A percentile compares a stretch with the other conserved stretches of the same genome.
Conservation (phyloP, 441 rosid species). For the Iberis amara region DNA sequence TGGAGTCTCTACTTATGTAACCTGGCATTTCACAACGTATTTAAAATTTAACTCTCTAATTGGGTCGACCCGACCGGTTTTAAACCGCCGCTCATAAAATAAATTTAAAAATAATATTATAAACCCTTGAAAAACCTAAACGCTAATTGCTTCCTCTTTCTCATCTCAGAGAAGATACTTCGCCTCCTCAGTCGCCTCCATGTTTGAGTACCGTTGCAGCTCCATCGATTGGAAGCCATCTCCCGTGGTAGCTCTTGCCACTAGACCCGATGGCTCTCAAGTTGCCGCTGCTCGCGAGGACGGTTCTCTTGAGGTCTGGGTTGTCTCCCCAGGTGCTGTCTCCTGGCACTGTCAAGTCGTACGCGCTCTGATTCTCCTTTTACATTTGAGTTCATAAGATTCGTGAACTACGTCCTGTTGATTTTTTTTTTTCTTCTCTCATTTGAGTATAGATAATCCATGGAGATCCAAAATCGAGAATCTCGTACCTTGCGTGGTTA, state of each 20-base stretch:
- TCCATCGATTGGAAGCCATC: conserved; percentile 89
- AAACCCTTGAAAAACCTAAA: conserved; percentile 27
- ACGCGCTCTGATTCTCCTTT: conserved; percentile 3
- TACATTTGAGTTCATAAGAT: background rate
- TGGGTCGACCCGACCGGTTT: conserved; percentile 14
- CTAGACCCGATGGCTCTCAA: conserved; percentile 60
- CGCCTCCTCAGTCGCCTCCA: conserved; percentile 29
- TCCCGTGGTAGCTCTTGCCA: conserved; percentile 77
- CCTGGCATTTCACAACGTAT: too few species aligned
- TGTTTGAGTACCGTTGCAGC: conserved; percentile 64
- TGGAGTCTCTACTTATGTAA: conserved; percentile 4
- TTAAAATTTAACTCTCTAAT: too few species aligned
- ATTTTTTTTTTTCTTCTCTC: background rate
- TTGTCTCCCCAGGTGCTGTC: conserved; percentile 77
- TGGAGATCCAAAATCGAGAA: conserved; percentile 69
- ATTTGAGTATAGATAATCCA: conserved; percentile 53
- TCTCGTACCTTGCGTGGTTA: conserved; percentile 76
- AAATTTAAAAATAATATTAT: background rate
- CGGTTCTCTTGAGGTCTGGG: conserved; percentile 95
- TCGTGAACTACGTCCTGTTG: background rate
- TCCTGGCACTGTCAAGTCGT: conserved; percentile 98
- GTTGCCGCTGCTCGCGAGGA: conserved; percentile 90
- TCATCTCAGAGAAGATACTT: background rate
- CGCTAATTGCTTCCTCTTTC: background rate
- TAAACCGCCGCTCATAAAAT: background rate